Base-by-base conservation (phyloP, 352 stramenopile genomes). In the Pythium graminicola region DNA sequence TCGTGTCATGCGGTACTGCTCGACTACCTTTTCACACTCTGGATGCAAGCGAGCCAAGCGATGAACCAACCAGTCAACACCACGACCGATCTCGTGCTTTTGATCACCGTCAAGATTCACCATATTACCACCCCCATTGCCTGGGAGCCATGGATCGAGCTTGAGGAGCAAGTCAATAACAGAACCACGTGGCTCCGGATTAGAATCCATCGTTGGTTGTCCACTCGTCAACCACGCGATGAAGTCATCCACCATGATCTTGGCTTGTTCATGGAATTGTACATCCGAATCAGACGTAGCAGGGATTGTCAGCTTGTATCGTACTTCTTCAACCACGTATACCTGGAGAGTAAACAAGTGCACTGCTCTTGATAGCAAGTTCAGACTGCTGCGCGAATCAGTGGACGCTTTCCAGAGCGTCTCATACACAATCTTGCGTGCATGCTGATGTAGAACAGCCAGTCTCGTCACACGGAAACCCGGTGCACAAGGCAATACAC, bases 321-420 rank as follows among this genome's bases (percentile, higher is more conserved):
- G 71, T 10, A 88, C 60, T 20, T 86, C 77, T 62, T 89, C 78
- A 14, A 93, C 74, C 5, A 89, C 83, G 54, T 93, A 91, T 22
- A 91, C 33, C 33, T 93, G 83, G 17, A 91, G 60, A 6, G 83
- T 93, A 41, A 93, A 84, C 45, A 93, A 57, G 31, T 91, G 78
- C 22, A 93, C 69, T 3, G 78, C 71, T 35, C 72, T 65, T n/a
- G 80, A 87, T 20, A 89, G 57, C 38, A 88, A 44, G 23, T 73
- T 89, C 13, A 90, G 53, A 50, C 71, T 89, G 55, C 62, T 73
- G 23, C 82, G 70, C 2, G 73, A 54, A 50, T 89, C 72, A 6
- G 60, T 84, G 17, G 66, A 67, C 0, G 76, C 78, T 48, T 69
- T 72, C 72, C 71, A 87, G 29, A 87, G 70, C 9, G 77, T 76